Base-by-base conservation (phyloP, 345 rosid species). In the Linum trigynum region DNA sequence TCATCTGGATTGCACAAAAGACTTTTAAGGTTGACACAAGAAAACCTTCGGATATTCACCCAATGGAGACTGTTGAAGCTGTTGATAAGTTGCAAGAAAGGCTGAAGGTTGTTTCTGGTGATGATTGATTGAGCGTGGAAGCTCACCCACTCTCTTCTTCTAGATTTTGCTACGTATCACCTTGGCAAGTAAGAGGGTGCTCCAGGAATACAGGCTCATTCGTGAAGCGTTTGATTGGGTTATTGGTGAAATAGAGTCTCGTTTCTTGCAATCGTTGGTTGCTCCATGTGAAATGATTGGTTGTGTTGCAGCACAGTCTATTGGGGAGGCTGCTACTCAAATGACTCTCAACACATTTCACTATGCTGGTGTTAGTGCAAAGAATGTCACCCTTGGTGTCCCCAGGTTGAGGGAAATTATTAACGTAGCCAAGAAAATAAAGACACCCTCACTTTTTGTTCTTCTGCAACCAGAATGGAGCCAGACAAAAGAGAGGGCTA, bases 241-340 rank as follows among this genome's bases (percentile, higher is more conserved):
- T 63, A 80, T 90, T 63, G 99, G 99, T 69, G 99, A 92, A 77
- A 90, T 92, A 15, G 99, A 92, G 72, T 85, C 99, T 3, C 81
- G 99, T 42, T 92, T 92, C 62, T 74, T 86, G 61, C 99, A 90
- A 72, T 92, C 99, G 17, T 65, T 88, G 38, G 99, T 92, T 40
- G 97, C 99, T 67, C 90, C 97, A 0, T 97, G 99, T 39, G 99
- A 92, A 79, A 92, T 90, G 99, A 92, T 92, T 43, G 99, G 99
- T 39, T 92, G 99, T 77, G 96, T 92, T 73, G 99, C 99, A 69
- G 97, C 99, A 57, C 99, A 92, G 71, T 92, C 97, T 32, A 92
- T 92, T 75, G 99, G 99, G 71, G 99, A 92, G 77, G 97, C 99
- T 74, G 99, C 99, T 55, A 92, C 99, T 16, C 99, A 92, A 78